Conservation (phyloP, 129 eudicot species). For the Silybum marianum region DNA sequence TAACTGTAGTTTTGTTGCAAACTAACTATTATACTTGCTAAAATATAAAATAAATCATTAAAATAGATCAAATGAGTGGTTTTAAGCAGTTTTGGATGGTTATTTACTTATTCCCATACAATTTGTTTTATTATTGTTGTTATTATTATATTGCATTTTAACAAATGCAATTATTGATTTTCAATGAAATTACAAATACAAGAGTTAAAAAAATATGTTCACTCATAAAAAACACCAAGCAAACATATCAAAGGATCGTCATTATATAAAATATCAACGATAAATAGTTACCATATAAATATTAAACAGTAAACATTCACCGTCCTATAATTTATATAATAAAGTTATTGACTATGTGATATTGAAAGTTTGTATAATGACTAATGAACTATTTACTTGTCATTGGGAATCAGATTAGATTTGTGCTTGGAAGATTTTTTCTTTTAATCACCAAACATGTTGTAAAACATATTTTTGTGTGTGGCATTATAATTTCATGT, state of each 20-base stretch:
- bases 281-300: neutral
- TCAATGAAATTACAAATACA: neutral
- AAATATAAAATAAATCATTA: neutral
- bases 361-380: neutral
- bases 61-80: neutral
- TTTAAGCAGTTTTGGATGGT: neutral
- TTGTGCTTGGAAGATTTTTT: neutral
- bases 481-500: neutral
- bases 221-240: neutral
- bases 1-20: neutral
- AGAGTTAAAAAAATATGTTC: neutral
- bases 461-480: neutral
- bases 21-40: neutral
- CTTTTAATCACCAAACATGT: neutral
- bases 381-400: neutral
- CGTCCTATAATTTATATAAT: neutral
- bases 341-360: neutral
- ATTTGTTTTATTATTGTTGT: neutral
- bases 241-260: neutral
- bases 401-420: neutral
- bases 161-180: neutral
- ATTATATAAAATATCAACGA: neutral
- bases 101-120: neutral
- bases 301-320: neutral
- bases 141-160: neutral